phyloP scores from a whole-genome alignment of 768 basidiomycete species.

The Sarcodon sp. region DNA sequence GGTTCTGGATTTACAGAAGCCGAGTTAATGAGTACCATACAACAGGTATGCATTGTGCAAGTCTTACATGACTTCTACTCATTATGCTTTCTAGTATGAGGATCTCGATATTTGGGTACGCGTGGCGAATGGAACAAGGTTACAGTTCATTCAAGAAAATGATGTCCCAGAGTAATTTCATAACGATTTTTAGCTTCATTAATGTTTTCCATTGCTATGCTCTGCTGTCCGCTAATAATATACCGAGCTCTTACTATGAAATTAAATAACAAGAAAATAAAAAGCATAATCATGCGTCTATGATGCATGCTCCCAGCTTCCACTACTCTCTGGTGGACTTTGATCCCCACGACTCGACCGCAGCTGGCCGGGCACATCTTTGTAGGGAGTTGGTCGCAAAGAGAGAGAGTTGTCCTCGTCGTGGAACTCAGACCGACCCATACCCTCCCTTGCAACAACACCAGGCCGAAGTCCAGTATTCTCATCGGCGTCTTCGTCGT shows the following conservation, averaged over 20 bases:
- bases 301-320: slow-evolving; percentile 68
- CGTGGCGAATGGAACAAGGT: slow-evolving; percentile 72
- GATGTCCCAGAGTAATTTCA: no score
- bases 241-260: not conserved
- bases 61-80: slow-evolving; percentile 4
- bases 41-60: slow-evolving; percentile 39
- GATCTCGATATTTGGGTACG: slow-evolving; percentile 68
- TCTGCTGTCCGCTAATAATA: no score
- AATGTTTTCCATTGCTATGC: no score
- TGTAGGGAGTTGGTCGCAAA: slow-evolving; percentile 22
- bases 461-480: slow-evolving; percentile 42
- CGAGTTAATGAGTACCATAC: slow-evolving; percentile 78
- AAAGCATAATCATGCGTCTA: slow-evolving; percentile 16
- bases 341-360: slow-evolving; percentile 23
- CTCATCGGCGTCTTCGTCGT: slow-evolving; percentile 72
- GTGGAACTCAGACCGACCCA: slow-evolving; percentile 71
- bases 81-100: slow-evolving; percentile 55
- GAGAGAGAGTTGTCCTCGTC: slow-evolving; percentile 58
- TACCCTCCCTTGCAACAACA: slow-evolving; percentile 16
- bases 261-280: slow-evolving; percentile 2
- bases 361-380: slow-evolving; percentile 39
- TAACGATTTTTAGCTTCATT: no score
- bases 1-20: slow-evolving; percentile 85
- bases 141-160: slow-evolving; percentile 43
- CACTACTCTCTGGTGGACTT: slow-evolving; percentile 37